Conservation (phyloP, 2,329 filamentous ascomycete species). For the Aspergillus udagawae region DNA sequence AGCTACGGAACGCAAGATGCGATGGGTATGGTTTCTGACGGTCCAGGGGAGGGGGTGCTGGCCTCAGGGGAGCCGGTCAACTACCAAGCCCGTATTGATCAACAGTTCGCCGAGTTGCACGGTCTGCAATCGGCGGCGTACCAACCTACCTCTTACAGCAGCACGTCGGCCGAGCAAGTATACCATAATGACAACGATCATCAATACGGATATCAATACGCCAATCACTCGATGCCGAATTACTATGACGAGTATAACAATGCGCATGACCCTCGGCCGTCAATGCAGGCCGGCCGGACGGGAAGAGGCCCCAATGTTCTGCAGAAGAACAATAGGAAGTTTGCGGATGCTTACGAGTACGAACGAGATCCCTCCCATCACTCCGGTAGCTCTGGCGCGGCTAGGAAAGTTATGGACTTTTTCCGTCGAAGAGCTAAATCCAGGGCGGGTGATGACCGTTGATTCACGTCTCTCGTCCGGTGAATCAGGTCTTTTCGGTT, state of each 20-base stretch:
- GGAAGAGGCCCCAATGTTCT: slow-evolving; percentile 55
- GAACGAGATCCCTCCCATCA: slow-evolving; percentile 59
- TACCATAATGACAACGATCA: slow-evolving; percentile 30
- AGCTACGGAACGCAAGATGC: slow-evolving; percentile 32
- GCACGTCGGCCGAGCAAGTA: slow-evolving; percentile 28
- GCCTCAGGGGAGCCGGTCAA: slow-evolving; percentile 28
- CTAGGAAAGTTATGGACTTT: slow-evolving; percentile 96
- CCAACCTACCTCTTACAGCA: slow-evolving; percentile 24
- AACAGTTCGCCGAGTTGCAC: slow-evolving; percentile 39
- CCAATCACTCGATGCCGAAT: slow-evolving; percentile 32
- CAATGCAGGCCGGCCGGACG: slow-evolving; percentile 38
- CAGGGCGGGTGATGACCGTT: slow-evolving; percentile 49
- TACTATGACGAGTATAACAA: slow-evolving; percentile 49
- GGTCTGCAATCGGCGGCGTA: slow-evolving; percentile 29
- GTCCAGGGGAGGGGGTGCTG: slow-evolving; percentile 23
- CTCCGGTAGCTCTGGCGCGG: slow-evolving; percentile 79
- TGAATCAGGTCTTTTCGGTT: slow-evolving; percentile 3
- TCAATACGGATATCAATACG: slow-evolving; percentile 26
- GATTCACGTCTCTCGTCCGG: not conserved
- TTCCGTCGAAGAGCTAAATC: slow-evolving; percentile 84
- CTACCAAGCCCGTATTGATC: slow-evolving; percentile 40
- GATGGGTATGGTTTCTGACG: slow-evolving; percentile 26
- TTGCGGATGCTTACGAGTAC: slow-evolving; percentile 82
- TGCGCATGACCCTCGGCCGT: slow-evolving; percentile 39
- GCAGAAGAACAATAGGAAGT: slow-evolving; percentile 81